phyloP scores from a whole-genome alignment of 441 rosid species.

The Pelargonium cotyledonis region DNA sequence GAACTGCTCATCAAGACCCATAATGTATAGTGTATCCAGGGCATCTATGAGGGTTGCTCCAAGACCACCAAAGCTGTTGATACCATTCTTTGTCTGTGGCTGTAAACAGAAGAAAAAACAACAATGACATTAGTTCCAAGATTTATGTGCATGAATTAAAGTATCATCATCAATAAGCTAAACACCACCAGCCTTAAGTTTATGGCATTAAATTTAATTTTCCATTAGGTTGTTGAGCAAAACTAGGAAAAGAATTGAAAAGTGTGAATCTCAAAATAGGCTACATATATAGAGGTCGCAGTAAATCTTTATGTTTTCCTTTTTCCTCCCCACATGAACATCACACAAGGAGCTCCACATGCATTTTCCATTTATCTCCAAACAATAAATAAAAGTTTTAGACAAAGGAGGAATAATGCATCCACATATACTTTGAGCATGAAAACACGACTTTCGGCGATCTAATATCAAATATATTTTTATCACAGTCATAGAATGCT shows the following conservation, averaged over 20 bases:
- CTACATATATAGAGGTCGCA: background rate
- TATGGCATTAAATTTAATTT: background rate
- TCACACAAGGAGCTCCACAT: background rate
- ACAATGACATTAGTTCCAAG: slow-evolving; percentile 3
- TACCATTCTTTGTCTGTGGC: slow-evolving; percentile 86
- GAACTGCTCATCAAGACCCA: slow-evolving; percentile 91
- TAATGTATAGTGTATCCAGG: slow-evolving; percentile 84
- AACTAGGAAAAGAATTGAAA: background rate
- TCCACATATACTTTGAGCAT: background rate
- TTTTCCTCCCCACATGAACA: background rate
- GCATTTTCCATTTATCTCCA: background rate
- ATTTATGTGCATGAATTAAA: background rate
- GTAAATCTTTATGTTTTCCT: background rate
- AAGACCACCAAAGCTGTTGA: slow-evolving; percentile 92
- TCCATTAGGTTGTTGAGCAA: background rate
- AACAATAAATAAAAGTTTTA: background rate
- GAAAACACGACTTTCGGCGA: background rate
- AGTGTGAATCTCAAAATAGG: background rate
- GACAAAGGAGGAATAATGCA: background rate
- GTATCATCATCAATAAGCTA: background rate
- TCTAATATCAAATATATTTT: background rate
- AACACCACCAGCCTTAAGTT: background rate
- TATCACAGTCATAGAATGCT: background rate
- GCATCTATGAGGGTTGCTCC: slow-evolving; percentile 93
- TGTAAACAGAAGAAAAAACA: slow-evolving; percentile 25